These are phyloP conservation scores for Salix caprea DNA, from an alignment of 345 rosid species.

Conservation along the genomic window DNA sequence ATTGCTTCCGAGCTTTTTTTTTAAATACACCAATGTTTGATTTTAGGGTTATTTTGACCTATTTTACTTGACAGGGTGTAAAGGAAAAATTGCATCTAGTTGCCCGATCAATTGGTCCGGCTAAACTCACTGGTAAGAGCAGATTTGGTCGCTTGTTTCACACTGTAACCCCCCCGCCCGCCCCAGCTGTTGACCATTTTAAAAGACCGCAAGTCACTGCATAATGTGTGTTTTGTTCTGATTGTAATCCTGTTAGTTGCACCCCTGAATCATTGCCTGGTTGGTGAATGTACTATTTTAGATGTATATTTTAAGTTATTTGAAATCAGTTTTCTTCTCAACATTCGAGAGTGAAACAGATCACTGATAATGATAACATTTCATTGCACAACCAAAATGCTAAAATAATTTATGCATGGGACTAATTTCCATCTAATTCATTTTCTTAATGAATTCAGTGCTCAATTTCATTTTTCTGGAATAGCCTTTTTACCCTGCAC, in stretches of 20 bases:
- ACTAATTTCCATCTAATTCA: not conserved
- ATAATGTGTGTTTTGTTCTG: not conserved
- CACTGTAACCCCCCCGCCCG: not conserved
- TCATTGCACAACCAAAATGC: not conserved
- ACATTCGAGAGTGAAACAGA: not conserved
- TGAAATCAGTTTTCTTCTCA: no score
- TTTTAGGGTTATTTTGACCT: not conserved
- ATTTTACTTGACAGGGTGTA: slow-evolving; percentile 29
- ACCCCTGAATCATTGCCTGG: not conserved
- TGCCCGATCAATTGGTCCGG: slow-evolving; percentile 46
- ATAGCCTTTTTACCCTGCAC: no score
- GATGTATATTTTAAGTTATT: no score
- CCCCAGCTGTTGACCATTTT: not conserved
- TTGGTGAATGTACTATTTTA: not conserved
- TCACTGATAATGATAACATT: not conserved
- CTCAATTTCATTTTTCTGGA: no score
- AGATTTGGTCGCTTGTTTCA: not conserved
- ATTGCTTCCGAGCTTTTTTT: not conserved
- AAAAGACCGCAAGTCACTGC: no score
- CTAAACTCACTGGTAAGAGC: slow-evolving; percentile 42
- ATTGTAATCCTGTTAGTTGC: not conserved
- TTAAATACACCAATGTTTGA: not conserved
- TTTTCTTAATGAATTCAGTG: no score
- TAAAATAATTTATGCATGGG: not conserved
- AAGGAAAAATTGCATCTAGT: slow-evolving; percentile 52